Evolutionary conservation across 306 rosid genomes (phyloP), one percentile per base, ranked within the genome.

Genomic region (Cucumis hystrix): DNA sequence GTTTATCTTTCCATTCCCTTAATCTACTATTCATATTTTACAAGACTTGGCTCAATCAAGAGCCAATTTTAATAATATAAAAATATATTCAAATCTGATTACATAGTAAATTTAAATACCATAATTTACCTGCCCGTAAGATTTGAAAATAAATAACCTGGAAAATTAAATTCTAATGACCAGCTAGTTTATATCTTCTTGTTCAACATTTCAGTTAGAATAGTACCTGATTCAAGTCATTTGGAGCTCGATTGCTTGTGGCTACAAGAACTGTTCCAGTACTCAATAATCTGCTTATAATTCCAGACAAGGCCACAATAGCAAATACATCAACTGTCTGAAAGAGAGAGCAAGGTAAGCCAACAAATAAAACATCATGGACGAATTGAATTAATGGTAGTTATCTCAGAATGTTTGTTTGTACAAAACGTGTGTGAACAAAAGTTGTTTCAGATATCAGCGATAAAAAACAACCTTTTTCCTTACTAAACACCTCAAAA

Each of bases 291-390:
- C 96, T 90, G 90, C 96, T 88, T 54, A 95, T 84, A 88, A 95
- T 90, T 88, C 98, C 98, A 90, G 97, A 95, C 86, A 95, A 90
- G 84, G 96, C 96, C 89, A 95, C 97, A 89, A 92, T 88, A 83
- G 97, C 97, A 92, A 95, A 95, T 80, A 95, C 98, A 87, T 95
- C 98, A 89, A 95, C 97, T 78, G 98, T 92, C 98, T 95, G 97
- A 83, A 89, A 91, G 79, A 85, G 73, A 89, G 77, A 82, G 33
- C 41, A 70, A 12, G 12, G 28, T 23, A 47, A 47, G 41, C 59
- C 7, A 47, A 71, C 16, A 71, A 43, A 68, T 43, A 21, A 52
- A 52, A 43, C n/a, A 68, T 20, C 33, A 43, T 68, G 74, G n/a
- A 67, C 43, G 56, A 43, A 43, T 12, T 7, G 60, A 30, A 47